Base-by-base conservation (phyloP, 768 basidiomycete genomes). In the Leccinellum albellum region DNA sequence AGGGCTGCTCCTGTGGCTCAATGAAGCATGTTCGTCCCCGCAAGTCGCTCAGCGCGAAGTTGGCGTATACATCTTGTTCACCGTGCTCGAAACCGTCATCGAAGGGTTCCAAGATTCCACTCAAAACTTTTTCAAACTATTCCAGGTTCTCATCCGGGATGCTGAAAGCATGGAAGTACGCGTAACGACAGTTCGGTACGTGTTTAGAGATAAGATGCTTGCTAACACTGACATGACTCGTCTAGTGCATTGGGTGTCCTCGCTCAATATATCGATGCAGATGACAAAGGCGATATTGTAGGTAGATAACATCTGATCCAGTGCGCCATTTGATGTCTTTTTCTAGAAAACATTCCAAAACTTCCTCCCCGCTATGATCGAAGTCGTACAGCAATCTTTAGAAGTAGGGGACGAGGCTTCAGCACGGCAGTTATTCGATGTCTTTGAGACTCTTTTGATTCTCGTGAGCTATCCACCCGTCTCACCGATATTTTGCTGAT, bases 361-460 rank as follows among this genome's bases (percentile, higher is more conserved):
- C 6, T 81, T 96, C 40, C 82, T 99, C 47, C 94, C 94, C 31
- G 75, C 77, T 26, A 95, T 98, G 82, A 89, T 98, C 52, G 80
- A 83, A 57, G 94, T 98, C 50, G 86, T 98, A 37, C 88, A 88
- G 4, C 88, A 93, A 72, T 81, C 86, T 37, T 84, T 98, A 7
- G 89, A 90, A 62, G 71, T 82, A 33, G 83, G 81, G 33, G 89
- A 98, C 66, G 92, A 94, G 67, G 79, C 80, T 33, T 85, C 85
- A 53, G 91, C 92, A 47, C 86, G 94, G 61, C 86, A 95, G 66
- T 78, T 94, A 24, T 97, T 98, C 67, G 97, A 99, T 68, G 92
- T 98, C 28, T 81, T 98, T 60, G 97, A 98, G 78, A 95, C 93
- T 0, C 85, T 98, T 48, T 81, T 96, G 48, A 96, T 98, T 68